Evolutionary conservation across 345 rosid genomes (phyloP).

Genomic region (Linum trigynum): DNA sequence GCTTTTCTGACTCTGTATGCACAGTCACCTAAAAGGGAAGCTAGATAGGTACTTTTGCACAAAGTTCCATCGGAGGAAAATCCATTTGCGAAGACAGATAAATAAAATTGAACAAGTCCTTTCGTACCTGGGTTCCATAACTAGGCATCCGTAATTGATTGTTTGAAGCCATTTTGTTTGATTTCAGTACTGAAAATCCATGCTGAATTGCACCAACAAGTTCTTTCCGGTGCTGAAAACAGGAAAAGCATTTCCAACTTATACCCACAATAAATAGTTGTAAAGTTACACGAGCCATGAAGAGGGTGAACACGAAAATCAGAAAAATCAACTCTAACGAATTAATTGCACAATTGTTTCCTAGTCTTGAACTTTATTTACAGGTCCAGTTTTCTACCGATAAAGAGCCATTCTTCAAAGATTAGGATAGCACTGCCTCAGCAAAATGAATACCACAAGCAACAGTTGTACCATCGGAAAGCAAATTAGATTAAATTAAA

Average conservation of each 20-base stretch:
- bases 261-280: neutral
- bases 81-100: neutral
- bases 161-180: conserved; percentile 57
- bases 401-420: neutral
- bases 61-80: neutral
- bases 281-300: neutral
- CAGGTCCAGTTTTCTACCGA: neutral
- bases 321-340: neutral
- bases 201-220: conserved; percentile 84
- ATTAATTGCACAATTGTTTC: neutral
- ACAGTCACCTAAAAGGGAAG: conserved; percentile 67
- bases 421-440: neutral
- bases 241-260: neutral
- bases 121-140: conserved; percentile 85
- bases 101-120: neutral
- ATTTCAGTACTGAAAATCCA: conserved; percentile 57
- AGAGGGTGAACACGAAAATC: neutral
- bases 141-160: conserved; percentile 79
- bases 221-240: conserved; percentile 75
- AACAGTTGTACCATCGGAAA: neutral
- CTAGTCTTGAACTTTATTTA: neutral
- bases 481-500: neutral
- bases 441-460: neutral
- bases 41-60: neutral
- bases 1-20: conserved; percentile 76